These are phyloP conservation scores for Chernovozyma sophiae-reginae DNA, from an alignment of 1,139 yeast genomes.

Conservation along the genomic window DNA sequence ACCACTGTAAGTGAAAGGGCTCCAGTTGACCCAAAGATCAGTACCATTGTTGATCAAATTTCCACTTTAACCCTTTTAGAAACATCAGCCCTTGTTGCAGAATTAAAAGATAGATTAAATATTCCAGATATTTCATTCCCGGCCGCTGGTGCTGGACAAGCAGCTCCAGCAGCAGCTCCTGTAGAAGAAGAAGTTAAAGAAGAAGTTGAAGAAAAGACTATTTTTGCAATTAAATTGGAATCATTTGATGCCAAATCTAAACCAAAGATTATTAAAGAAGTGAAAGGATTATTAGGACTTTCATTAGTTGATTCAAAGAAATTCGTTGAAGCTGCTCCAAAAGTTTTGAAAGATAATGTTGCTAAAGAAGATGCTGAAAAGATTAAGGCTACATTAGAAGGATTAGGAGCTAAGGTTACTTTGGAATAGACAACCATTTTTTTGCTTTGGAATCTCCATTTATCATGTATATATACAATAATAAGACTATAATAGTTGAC, in stretches of 20 bases:
- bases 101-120: slow-evolving; percentile 80
- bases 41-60: slow-evolving; percentile 84
- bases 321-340: slow-evolving; percentile 97
- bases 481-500: neutral
- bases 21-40: slow-evolving; percentile 83
- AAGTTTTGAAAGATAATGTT: slow-evolving; percentile 79
- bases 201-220: slow-evolving; percentile 87
- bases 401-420: slow-evolving; percentile 86
- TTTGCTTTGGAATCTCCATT: slow-evolving; percentile 5
- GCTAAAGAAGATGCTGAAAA: slow-evolving; percentile 89
- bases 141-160: slow-evolving; percentile 63
- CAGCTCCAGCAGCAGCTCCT: slow-evolving; percentile 67
- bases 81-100: slow-evolving; percentile 79
- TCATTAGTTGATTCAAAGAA: slow-evolving; percentile 96
- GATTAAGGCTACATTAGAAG: slow-evolving; percentile 90
- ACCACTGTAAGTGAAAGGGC: slow-evolving; percentile 44
- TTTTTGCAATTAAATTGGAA: slow-evolving; percentile 87
- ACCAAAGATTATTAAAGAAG: slow-evolving; percentile 97
- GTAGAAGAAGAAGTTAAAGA: slow-evolving; percentile 76
- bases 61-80: slow-evolving; percentile 85
- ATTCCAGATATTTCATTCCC: slow-evolving; percentile 93
- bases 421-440: slow-evolving; percentile 55
- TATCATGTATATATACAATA: slow-evolving; percentile 6
- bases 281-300: slow-evolving; percentile 84
- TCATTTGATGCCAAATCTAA: slow-evolving; percentile 91